These are phyloP conservation scores for Suillus luteus DNA, from an alignment of 768 basidiomycete species.

Conservation along the genomic window DNA sequence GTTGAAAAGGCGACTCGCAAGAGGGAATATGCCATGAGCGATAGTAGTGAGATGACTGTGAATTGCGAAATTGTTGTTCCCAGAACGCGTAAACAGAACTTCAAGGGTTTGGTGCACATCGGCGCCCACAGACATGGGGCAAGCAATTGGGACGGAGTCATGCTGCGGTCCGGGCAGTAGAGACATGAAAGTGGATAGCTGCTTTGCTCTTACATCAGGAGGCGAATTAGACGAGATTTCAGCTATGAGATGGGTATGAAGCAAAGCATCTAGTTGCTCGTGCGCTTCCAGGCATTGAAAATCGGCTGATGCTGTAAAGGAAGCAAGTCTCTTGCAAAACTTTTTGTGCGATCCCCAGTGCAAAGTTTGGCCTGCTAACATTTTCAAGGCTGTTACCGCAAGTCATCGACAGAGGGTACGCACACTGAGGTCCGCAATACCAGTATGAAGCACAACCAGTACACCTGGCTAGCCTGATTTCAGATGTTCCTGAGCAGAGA, in stretches of 20 bases:
- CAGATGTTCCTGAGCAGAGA: slow-evolving; percentile 38
- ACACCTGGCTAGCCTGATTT: slow-evolving; percentile 51
- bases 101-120: slow-evolving; percentile 24
- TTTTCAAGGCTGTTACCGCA: slow-evolving; percentile 13
- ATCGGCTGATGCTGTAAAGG: slow-evolving; percentile 44
- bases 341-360: slow-evolving; percentile 71
- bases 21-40: slow-evolving; percentile 76
- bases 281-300: slow-evolving; percentile 54
- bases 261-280: slow-evolving; percentile 59
- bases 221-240: slow-evolving; percentile 28
- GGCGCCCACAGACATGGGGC: slow-evolving; percentile 31
- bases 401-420: slow-evolving; percentile 25
- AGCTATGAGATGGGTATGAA: slow-evolving; percentile 65
- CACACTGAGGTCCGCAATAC: slow-evolving; percentile 73
- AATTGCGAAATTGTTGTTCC: slow-evolving; percentile 81
- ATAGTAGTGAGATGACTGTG: slow-evolving; percentile 71
- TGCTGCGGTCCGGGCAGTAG: slow-evolving; percentile 46
- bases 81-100: slow-evolving; percentile 59
- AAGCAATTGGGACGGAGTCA: slow-evolving; percentile 32
- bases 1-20: slow-evolving; percentile 80
- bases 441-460: slow-evolving; percentile 69
- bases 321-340: slow-evolving; percentile 62
- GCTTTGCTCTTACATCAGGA: slow-evolving; percentile 24
- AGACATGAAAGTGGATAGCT: slow-evolving; percentile 41
- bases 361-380: slow-evolving; percentile 56